Conservation (phyloP, 2,329 filamentous ascomycete genomes). For the Colletotrichum theobromicola region DNA sequence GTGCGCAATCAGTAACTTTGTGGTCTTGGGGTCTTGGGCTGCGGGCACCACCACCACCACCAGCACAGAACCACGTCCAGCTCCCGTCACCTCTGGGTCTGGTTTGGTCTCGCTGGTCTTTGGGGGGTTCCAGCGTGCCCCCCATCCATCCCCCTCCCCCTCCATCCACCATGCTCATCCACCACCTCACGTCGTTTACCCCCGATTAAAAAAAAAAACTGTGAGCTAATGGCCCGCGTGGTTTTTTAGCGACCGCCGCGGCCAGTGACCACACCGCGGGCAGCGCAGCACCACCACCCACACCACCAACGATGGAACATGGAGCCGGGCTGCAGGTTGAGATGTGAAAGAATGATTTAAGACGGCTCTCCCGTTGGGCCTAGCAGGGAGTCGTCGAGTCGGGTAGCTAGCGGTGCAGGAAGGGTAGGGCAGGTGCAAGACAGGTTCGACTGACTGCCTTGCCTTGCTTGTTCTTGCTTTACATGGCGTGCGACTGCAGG, state of each 20-base stretch:
- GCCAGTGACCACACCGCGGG: background rate
- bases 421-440: background rate
- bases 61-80: no score
- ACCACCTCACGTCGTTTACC: background rate
- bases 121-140: background rate
- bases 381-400: background rate
- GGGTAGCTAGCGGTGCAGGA: background rate
- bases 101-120: background rate
- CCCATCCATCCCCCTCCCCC: background rate
- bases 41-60: background rate
- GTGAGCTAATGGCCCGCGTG: background rate
- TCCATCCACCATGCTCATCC: background rate
- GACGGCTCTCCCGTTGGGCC: background rate
- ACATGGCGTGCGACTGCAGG: background rate
- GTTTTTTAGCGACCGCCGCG: background rate
- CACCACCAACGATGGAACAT: background rate
- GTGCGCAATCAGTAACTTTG: conserved; percentile 59
- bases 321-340: background rate
- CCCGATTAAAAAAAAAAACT: background rate
- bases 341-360: background rate
- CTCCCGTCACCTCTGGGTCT: no score
- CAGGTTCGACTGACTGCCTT: background rate
- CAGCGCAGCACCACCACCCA: background rate
- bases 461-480: background rate
- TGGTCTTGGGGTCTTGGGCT: background rate